Base-by-base conservation (phyloP, 2,329 filamentous ascomycete genomes). In the Zymoseptoria crescenta region DNA sequence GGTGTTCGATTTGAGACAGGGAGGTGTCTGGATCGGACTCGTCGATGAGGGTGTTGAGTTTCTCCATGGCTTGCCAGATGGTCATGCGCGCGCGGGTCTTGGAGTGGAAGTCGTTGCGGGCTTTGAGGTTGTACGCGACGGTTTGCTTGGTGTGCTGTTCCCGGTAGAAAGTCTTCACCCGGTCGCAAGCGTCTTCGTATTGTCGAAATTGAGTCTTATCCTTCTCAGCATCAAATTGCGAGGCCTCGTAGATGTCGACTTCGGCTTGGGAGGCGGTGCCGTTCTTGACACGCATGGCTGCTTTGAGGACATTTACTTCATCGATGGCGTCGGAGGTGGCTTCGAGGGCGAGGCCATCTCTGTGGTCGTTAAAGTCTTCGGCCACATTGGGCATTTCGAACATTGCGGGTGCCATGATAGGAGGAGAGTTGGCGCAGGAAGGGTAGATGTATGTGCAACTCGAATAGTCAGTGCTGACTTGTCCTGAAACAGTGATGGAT, bases 41-140 rank as follows among this genome's bases (percentile, higher is more conserved):
- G 76, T 96, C 91, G 73, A 96, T 88, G 56, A 96, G 82, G 0
- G 88, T 91, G 81, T 96, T 90, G 70, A 96, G 86, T 76, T 91
- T 92, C 82, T 95, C 89, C 77, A 96, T 94, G 20, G 91, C 91
- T 73, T 95, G 81, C 91, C 91, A 96, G 73, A 96, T 81, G 62
- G 86, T 87, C 88, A 96, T 90, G 74, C 88, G 81, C 16, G 87
- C 84, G 56, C 88, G 84, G 1, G 82, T 82, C 62, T 85, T 83
- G 64, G 80, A 81, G 74, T 85, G 78, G 77, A 91, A 89, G 57
- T 81, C 77, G 67, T 87, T 85, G 57, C 91, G 88, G 13, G 88
- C 89, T 63, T 86, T 84, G 50, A 95, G 81, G 79, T 96, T 96
- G 81, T 92, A 95, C 8, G 88, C 85, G 0, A 90, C 84, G 53